Percentiles rank a stretch among this genome's conserved stretches.
phyloP scores from a whole-genome alignment of 768 basidiomycete genomes.

The Strobilomyces echinocephalus region DNA sequence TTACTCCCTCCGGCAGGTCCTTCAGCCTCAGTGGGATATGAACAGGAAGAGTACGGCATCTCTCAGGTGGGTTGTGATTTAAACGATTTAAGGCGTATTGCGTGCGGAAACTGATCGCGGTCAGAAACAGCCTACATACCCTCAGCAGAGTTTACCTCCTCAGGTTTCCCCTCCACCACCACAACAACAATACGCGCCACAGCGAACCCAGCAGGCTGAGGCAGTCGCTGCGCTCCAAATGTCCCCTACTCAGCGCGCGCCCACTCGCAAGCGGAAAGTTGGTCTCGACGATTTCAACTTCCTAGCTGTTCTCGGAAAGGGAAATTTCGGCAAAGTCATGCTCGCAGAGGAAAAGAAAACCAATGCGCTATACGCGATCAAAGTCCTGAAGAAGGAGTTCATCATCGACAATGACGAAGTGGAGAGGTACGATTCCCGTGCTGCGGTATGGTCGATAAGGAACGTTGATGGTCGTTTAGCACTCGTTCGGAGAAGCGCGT shows the following conservation, averaged over 20 bases:
- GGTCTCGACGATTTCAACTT: slow-evolving; percentile 99
- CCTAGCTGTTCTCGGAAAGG: slow-evolving; percentile 95
- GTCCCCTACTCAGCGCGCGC: slow-evolving; percentile 38
- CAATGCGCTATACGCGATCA: slow-evolving; percentile 92
- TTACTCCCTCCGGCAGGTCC: slow-evolving; percentile 22
- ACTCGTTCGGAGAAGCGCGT: slow-evolving; percentile 99
- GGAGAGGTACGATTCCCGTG: slow-evolving; percentile 65
- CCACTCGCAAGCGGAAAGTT: slow-evolving; percentile 72
- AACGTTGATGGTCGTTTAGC: slow-evolving; percentile 38
- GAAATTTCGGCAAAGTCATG: slow-evolving; percentile 99
- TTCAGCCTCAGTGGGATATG: slow-evolving; percentile 19
- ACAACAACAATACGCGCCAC: slow-evolving; percentile 24
- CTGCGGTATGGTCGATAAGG: not conserved
- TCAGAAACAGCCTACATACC: slow-evolving; percentile 18
- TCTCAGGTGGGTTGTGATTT: slow-evolving; percentile 19
- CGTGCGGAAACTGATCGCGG: slow-evolving; percentile 3
- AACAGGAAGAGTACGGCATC: slow-evolving; percentile 25
- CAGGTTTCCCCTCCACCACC: slow-evolving; percentile 14
- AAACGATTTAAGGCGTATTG: not conserved
- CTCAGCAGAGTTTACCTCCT: slow-evolving; percentile 21
- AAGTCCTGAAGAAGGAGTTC: slow-evolving; percentile 99
- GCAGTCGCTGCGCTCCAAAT: slow-evolving; percentile 24
- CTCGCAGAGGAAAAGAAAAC: slow-evolving; percentile 96
- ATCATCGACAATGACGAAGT: slow-evolving; percentile 99
- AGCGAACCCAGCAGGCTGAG: slow-evolving; percentile 31